Evolutionary conservation across 2,329 filamentous ascomycete species (phyloP), one percentile per base, ranked within the genome.

Genomic region (Phyllosticta citriasiana): DNA sequence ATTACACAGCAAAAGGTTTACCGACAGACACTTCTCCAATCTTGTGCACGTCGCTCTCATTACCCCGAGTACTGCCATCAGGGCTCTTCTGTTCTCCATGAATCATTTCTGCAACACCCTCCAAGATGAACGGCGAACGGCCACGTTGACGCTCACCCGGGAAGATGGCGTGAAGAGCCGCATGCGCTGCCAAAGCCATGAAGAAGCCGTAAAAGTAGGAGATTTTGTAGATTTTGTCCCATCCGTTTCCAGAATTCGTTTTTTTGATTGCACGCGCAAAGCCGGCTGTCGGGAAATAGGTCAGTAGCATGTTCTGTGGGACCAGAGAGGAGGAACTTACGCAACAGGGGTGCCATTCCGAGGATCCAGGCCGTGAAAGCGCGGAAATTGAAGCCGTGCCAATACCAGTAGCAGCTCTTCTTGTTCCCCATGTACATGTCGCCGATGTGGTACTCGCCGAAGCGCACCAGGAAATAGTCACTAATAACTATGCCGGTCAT

Each of bases 401-500:
- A 62, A 59, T 65, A 70, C 68, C 68, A 70, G 52, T 70, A 70
- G 6, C 65, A 66, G 12, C 65, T 63, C 1, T 27, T 16, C 35
- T 12, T 22, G 26, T 60, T 55, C 16, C 63, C 62, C 6, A 47
- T 51, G 53, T 69, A 70, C 2, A 71, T 62, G 22, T 71, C 66
- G 7, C 67, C 66, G 16, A 70, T 63, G 33, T 67, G 66, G 64
- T 67, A 70, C 22, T 62, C 62, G 24, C 61, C 55, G 10, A 61
- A 62, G 3, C 69, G 61, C 4, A 71, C 60, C 52, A 70, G 47
- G 65, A 65, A 68, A 63, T 67, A 70, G 63, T 71, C 68, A 35
- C 65, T 66, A 8, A 67, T 62, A 16, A 67, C 35, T 25, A 70
- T 66, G 1, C 61, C 66, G 2, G 66, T 66, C 16, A 63, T 62